phyloP scores from a whole-genome alignment of 768 basidiomycete species.

The Termitomyces sp. region DNA sequence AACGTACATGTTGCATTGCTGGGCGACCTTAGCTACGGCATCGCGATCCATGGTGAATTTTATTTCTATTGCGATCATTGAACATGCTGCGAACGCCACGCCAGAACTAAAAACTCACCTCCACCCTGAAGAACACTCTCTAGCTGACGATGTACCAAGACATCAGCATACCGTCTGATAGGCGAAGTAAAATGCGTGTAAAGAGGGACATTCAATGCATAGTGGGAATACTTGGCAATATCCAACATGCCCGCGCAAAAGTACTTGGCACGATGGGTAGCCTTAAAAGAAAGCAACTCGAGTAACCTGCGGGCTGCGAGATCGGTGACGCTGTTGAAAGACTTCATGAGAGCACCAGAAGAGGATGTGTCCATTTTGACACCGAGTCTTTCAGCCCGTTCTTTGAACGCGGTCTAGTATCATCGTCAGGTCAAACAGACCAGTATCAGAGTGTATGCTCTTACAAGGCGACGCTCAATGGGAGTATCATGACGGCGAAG shows the following conservation, averaged over 20 bases:
- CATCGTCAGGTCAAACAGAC: conserved; percentile 3
- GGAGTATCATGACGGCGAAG: conserved; percentile 93
- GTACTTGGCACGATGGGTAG: conserved; percentile 95
- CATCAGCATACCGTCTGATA: conserved; percentile 89
- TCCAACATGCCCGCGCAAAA: conserved; percentile 99
- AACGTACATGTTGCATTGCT: conserved; percentile 94
- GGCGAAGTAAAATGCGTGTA: conserved; percentile 95
- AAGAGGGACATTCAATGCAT: conserved; percentile 83
- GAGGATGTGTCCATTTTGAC: conserved; percentile 78
- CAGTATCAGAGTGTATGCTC: conserved; percentile 18
- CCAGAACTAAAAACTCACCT: conserved; percentile 34
- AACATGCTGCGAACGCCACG: conserved; percentile 1
- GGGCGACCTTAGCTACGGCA: conserved; percentile 95
- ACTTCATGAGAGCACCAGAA: conserved; percentile 79
- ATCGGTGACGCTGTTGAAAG: conserved; percentile 72
- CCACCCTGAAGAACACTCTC: conserved; percentile 81
- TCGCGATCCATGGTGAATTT: conserved; percentile 98
- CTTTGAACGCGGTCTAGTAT: conserved; percentile 65
- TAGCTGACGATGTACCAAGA: conserved; percentile 94
- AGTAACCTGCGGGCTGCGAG: conserved; percentile 75
- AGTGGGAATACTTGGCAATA: conserved; percentile 96
- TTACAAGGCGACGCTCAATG: conserved; percentile 84
- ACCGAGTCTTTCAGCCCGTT: conserved; percentile 82
- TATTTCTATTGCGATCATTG: conserved; percentile 47
- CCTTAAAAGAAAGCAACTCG: conserved; percentile 81